These are phyloP conservation scores for Rhodotorula sp. DNA, from an alignment of 1,284 basidiomycete species.

Conservation along the genomic window DNA sequence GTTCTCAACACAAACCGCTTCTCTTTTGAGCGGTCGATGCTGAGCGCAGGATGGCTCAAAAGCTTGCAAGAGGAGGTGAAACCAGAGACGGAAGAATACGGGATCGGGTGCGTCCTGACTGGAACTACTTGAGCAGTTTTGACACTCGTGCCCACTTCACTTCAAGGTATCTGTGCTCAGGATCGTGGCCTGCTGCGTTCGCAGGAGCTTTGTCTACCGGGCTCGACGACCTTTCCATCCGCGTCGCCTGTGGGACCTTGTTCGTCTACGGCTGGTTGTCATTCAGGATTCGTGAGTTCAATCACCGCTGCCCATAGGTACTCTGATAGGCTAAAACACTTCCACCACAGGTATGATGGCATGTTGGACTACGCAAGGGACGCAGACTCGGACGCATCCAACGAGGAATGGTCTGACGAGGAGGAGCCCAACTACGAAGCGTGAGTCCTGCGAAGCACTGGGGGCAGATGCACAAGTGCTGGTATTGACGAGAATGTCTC, in stretches of 20 bases:
- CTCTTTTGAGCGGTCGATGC: slow-evolving; percentile 52
- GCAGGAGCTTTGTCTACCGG: slow-evolving; percentile 45
- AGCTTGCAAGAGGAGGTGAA: slow-evolving; percentile 49
- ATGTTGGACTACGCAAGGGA: slow-evolving; percentile 27
- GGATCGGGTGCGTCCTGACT: slow-evolving; percentile 46
- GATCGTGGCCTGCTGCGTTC: neutral
- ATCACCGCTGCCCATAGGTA: too few relatives aligned
- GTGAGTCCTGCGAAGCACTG: neutral
- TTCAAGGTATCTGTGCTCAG: too few relatives aligned
- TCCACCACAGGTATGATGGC: slow-evolving; percentile 2
- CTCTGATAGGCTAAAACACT: neutral
- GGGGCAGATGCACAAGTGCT: neutral
- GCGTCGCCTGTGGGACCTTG: slow-evolving; percentile 52
- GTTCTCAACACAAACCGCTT: slow-evolving; percentile 51
- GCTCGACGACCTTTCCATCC: slow-evolving; percentile 54
- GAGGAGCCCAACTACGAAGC: slow-evolving; percentile 16
- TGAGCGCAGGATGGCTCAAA: slow-evolving; percentile 55
- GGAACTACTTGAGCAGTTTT: too few relatives aligned
- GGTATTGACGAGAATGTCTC: too few relatives aligned
- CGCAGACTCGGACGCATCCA: slow-evolving; percentile 10
- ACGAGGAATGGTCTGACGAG: slow-evolving; percentile 17
- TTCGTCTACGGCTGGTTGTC: slow-evolving; percentile 52
- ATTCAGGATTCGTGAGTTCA: slow-evolving; percentile 42
- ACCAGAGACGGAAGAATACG: slow-evolving; percentile 54
- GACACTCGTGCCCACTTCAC: slow-evolving; percentile 10